phyloP scores from a whole-genome alignment of 306 rosid species.

The Inga oerstediana region DNA sequence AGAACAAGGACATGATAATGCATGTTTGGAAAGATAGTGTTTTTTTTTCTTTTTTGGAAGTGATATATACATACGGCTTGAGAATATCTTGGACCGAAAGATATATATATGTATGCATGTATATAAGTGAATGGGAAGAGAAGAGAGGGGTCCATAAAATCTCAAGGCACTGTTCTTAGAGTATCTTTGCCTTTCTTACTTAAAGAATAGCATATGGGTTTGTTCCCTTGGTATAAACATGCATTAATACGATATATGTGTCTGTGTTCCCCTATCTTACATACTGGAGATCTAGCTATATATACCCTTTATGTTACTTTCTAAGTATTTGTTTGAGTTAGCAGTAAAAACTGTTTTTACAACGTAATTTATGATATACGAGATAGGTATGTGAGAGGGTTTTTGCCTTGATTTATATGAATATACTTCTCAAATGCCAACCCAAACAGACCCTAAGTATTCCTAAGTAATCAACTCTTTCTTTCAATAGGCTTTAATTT shows the following conservation, averaged over 20 bases:
- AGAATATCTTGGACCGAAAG: conserved; percentile 18
- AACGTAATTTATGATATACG: no score
- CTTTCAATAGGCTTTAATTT: not conserved
- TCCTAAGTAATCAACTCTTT: not conserved
- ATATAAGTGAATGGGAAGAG: not conserved
- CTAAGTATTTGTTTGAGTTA: not conserved
- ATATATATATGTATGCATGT: not conserved
- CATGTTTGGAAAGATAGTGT: conserved; percentile 21
- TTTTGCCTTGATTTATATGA: no score
- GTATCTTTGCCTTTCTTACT: conserved; percentile 41
- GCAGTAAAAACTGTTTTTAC: no score
- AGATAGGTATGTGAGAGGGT: no score
- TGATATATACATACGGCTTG: not conserved
- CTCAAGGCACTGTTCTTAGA: conserved; percentile 12
- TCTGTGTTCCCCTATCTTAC: conserved; percentile 31
- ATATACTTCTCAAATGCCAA: no score
- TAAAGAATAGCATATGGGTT: conserved; percentile 31
- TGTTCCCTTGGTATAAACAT: conserved; percentile 21
- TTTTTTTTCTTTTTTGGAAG: not conserved
- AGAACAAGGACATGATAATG: conserved; percentile 33
- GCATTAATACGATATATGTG: conserved; percentile 16
- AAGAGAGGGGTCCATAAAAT: conserved; percentile 24
- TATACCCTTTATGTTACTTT: not conserved
- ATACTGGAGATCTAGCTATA: conserved; percentile 16
- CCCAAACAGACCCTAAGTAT: no score